A percentile compares a stretch with the other conserved stretches of the same genome.
These are phyloP conservation scores for Tillandsia fasciculata DNA, from an alignment of 176 grass and related monocot genomes.

Conservation along the genomic window DNA sequence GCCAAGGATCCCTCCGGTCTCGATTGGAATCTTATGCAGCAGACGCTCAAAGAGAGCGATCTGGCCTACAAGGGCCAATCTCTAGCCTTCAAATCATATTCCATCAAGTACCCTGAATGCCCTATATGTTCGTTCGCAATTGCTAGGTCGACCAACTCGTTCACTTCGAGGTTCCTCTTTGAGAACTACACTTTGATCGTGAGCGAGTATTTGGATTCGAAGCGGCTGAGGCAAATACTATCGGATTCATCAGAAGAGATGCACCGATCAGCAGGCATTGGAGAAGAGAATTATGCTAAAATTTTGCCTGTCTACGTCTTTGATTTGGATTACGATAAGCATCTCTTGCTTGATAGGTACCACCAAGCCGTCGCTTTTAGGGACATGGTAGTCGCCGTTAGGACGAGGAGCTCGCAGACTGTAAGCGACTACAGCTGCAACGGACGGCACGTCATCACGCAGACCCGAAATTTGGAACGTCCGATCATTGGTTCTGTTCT, in stretches of 20 bases:
- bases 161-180: constrained; percentile 80
- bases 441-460: constrained; percentile 69
- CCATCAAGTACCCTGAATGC: constrained; percentile 54
- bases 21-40: constrained; percentile 57
- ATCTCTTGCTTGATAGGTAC: constrained; percentile 63
- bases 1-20: constrained; percentile 44
- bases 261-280: constrained; percentile 39
- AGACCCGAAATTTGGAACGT: constrained; percentile 66
- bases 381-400: constrained; percentile 86
- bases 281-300: constrained; percentile 43
- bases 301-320: constrained; percentile 83
- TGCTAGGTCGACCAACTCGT: constrained; percentile 57
- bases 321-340: constrained; percentile 81
- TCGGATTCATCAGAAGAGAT: constrained; percentile 69
- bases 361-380: constrained; percentile 79
- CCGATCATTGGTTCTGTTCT: constrained; percentile 71
- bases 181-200: constrained; percentile 94
- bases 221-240: constrained; percentile 72
- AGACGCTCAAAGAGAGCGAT: constrained; percentile 47
- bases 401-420: constrained; percentile 75
- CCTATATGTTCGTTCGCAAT: constrained; percentile 65
- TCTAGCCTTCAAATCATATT: constrained; percentile 46
- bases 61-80: constrained; percentile 50
- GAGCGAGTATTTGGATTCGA: constrained; percentile 85
- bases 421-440: constrained; percentile 97